Evolutionary conservation across 1,284 basidiomycete genomes (phyloP), one percentile per base, ranked within the genome.

Genomic region (Spongispora temasekensis): DNA sequence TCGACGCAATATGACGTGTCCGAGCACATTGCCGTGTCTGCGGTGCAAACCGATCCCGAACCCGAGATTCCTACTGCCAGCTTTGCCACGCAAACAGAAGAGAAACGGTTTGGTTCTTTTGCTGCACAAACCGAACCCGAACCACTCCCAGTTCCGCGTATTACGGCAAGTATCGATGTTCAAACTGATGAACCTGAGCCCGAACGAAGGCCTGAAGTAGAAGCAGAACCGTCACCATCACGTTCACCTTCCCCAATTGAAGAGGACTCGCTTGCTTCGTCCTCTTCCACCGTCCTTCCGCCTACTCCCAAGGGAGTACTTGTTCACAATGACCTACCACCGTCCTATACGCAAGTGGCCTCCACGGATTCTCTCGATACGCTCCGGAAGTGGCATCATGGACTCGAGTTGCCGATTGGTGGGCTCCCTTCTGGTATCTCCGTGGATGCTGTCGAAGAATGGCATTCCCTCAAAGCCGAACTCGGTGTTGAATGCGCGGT

Each of bases 401-500:
- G 87, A 53, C 74, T 88, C 42, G 83, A 85, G 6, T 76, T 87
- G 55, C 85, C 88, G 3, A 77, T 88, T 60, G 76, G 79, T 48
- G 77, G 82, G 6, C 66, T 86, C 25, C 69, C 78, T 4, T 79
- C 80, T 10, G 84, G 85, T 21, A 74, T 91, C 54, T 84, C 88
- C 12, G 79, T 84, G 56, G 89, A 89, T 34, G 78, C 83, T 4
- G 70, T 81, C 44, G 85, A 87, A 66, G 88, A 90, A 64, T 93
- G 91, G 88, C 83, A 83, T 62, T 81, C 86, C 8, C 77, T 94
- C 60, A 92, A 93, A 73, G 83, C 84, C 35, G 89, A 91, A 68
- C 80, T 93, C 2, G 91, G 90, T 13, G 80, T 93, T 42, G 86
- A 88, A 28, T 91, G 92, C 66, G 68, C 78, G n/a, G 87, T 90